Evolutionary conservation across 2,329 filamentous ascomycete species (phyloP).

Genomic region (Paraconiothyrium sp.): DNA sequence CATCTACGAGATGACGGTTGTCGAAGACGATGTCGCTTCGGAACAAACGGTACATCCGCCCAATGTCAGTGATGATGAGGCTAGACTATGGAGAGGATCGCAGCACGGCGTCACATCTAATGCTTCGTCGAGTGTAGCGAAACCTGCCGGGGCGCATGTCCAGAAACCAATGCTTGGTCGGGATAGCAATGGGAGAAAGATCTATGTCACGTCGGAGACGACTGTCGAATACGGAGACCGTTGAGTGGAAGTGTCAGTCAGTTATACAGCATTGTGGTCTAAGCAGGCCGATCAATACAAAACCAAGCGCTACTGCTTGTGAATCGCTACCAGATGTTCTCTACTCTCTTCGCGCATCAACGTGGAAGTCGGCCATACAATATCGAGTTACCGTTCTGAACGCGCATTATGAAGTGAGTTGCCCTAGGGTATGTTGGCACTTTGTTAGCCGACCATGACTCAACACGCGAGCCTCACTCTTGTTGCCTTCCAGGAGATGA

Average conservation of each 20-base stretch:
- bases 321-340: not conserved
- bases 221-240: conserved; percentile 2
- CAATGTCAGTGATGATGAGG: conserved; percentile 1
- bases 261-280: not conserved
- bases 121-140: not conserved
- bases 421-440: too few species aligned
- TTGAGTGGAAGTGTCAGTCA: not conserved
- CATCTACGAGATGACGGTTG: conserved; percentile 6
- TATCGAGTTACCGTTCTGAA: too few species aligned
- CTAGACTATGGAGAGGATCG: conserved; percentile 1
- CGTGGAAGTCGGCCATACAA: too few species aligned
- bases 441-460: too few species aligned
- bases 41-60: not conserved
- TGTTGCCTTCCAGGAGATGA: not conserved
- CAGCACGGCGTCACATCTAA: not conserved
- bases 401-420: too few species aligned
- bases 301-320: not conserved
- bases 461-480: not conserved
- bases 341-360: too few species aligned
- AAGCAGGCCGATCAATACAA: not conserved
- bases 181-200: not conserved
- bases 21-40: conserved; percentile 3
- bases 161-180: conserved; percentile 1
- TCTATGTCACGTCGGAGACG: conserved; percentile 3
- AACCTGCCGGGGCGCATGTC: not conserved